These are phyloP conservation scores for Chloropicon primus DNA, from an alignment of 139 green algal species.

Conservation along the genomic window DNA sequence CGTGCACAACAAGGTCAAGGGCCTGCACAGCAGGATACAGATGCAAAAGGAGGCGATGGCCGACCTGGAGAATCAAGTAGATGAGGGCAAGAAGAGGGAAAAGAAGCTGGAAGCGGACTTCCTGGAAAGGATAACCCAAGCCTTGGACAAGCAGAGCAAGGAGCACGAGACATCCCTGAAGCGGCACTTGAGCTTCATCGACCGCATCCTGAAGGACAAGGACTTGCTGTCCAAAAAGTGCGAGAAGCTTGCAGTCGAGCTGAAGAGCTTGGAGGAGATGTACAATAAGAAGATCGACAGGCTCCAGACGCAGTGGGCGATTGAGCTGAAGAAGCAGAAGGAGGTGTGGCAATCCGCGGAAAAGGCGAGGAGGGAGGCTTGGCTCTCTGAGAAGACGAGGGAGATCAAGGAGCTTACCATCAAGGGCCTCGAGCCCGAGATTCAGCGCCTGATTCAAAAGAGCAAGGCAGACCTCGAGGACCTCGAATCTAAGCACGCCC, in stretches of 20 bases:
- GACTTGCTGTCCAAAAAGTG: constrained; percentile 10
- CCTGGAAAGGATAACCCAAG: background rate
- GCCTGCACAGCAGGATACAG: background rate
- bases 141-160: background rate
- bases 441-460: constrained; percentile 29
- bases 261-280: constrained; percentile 3
- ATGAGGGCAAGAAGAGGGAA: background rate
- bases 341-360: background rate
- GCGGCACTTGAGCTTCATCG: constrained; percentile 14
- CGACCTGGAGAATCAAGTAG: background rate
- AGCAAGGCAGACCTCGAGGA: constrained; percentile 27
- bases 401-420: constrained; percentile 54
- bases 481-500: background rate
- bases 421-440: constrained; percentile 36
- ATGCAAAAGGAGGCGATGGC: background rate
- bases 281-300: background rate
- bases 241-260: constrained; percentile 2
- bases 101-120: background rate
- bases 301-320: background rate
- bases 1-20: constrained; percentile 8
- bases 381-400: constrained; percentile 35
- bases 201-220: constrained; percentile 17
- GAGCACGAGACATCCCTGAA: constrained; percentile 2
- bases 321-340: constrained; percentile 10
- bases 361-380: constrained; percentile 28